Evolutionary conservation across 176 grass and related monocot species (phyloP), one percentile per base, ranked within the genome.

Genomic region (Paspalum vaginatum): DNA sequence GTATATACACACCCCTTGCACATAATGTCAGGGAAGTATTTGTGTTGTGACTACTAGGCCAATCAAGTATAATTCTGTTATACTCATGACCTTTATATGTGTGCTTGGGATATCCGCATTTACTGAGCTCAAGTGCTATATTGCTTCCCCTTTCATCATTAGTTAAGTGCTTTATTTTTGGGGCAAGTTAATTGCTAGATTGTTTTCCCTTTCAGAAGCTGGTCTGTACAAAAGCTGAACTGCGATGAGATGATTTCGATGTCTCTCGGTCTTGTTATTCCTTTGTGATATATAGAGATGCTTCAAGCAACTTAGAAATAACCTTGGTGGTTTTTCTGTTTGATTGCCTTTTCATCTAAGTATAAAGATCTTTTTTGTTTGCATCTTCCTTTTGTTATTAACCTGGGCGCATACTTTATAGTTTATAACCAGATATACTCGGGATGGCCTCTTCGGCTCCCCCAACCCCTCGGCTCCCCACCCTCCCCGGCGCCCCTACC

Each of bases 331-430:
- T 17, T 55, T 62, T 76, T 60, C 8, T 9, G 39, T 41, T 74
- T 16, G 42, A 81, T 54, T 80, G 2, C 49, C 54, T 27, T 81
- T 51, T 22, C 43, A 43, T 68, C 1, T 60, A 75, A 49, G 24
- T n/a, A n/a, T 50, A 49, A 41, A 57, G 10, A 78, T 42, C 17
- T 39, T 39, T 75, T 78, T 72, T 25, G 37, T 86, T 74, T 22
- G 12, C 13, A 41, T 80, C n/a, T n/a, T n/a, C 11, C 22, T 24
- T 81, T 83, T 71, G 54, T 37, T 68, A 25, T 79, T 47, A 51
- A 74, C 38, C 40, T 32, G 32, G 3, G 2, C 3, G 32, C 3
- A 32, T 32, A 32, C 32, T 32, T 32, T 32, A 11, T 22, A 25
- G 1, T 65, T 38, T 48, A 61, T 41, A 49, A 10, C 1, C 17